A percentile compares a stretch with the other conserved stretches of the same genome.
Evolutionary conservation across 768 basidiomycete species (phyloP).

Genomic region (Amanita phalloides): DNA sequence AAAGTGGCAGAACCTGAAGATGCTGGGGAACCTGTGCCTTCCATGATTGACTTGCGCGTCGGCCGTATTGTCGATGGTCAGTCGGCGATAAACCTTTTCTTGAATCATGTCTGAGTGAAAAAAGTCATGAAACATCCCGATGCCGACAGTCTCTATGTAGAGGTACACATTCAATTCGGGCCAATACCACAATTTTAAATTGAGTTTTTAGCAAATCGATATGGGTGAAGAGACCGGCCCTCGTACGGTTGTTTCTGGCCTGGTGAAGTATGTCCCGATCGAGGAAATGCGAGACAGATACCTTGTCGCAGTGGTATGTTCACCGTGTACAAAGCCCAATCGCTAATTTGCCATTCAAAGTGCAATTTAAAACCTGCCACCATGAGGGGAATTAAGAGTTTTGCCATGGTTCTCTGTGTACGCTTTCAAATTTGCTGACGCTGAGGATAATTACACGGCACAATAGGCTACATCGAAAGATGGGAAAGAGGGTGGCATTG

Average conservation of each 20-base stretch:
- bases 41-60: conserved; percentile 95
- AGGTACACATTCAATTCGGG: conserved; percentile 33
- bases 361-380: conserved; percentile 92
- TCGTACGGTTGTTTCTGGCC: conserved; percentile 91
- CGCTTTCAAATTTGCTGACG: conserved; percentile 11
- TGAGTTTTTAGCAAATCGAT: conserved; percentile 71
- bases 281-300: conserved; percentile 84
- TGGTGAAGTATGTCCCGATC: conserved; percentile 93
- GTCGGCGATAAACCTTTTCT: conserved; percentile 12
- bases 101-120: neutral
- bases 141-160: conserved; percentile 94
- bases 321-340: neutral
- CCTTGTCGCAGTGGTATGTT: conserved; percentile 70
- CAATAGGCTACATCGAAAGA: conserved; percentile 80
- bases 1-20: conserved; percentile 46
- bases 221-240: conserved; percentile 92
- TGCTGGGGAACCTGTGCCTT: conserved; percentile 76
- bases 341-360: conserved; percentile 21
- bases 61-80: conserved; percentile 87
- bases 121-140: conserved; percentile 94
- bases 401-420: conserved; percentile 95
- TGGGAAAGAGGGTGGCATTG: conserved; percentile 83
- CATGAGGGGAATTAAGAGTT: conserved; percentile 98
- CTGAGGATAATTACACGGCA: neutral
- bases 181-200: neutral